phyloP scores from a whole-genome alignment of 768 basidiomycete genomes.

The Kwoniella bestiolae region DNA sequence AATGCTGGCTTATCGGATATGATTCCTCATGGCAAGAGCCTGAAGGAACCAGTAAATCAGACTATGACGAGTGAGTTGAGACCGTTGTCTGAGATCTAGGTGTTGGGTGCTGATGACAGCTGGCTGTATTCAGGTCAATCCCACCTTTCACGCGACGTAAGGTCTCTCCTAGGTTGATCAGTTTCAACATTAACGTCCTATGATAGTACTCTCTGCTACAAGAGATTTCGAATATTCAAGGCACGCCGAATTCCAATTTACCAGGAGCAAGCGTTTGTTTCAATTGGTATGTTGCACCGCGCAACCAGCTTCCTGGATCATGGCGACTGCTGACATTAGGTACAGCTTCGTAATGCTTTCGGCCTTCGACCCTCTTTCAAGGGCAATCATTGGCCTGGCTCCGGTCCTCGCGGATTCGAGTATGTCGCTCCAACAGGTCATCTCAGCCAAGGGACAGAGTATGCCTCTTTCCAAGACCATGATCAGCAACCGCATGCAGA shows the following conservation, averaged over 20 bases:
- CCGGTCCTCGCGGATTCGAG: conserved; percentile 14
- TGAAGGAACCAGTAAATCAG: conserved; percentile 26
- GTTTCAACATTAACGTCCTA: background rate
- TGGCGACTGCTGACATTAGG: too few species aligned
- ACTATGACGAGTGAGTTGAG: conserved; percentile 38
- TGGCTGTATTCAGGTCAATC: conserved; percentile 23
- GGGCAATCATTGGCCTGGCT: conserved; percentile 37
- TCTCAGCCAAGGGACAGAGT: background rate
- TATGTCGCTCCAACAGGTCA: conserved; percentile 21
- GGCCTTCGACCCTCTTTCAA: conserved; percentile 24
- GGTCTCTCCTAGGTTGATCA: background rate
- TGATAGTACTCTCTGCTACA: conserved; percentile 37
- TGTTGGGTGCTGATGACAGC: background rate
- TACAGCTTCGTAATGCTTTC: conserved; percentile 34
- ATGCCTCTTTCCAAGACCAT: background rate
- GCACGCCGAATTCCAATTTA: conserved; percentile 32
- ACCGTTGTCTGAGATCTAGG: too few species aligned
- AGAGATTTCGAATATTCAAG: conserved; percentile 44
- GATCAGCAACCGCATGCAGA: conserved; percentile 8
- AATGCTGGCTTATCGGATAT: conserved; percentile 43
- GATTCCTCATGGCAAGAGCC: conserved; percentile 40
- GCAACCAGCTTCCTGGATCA: too few species aligned
- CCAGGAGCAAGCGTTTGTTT: conserved; percentile 38
- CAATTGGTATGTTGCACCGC: conserved; percentile 32
- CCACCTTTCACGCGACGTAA: conserved; percentile 44